These are phyloP conservation scores for Zygoascus meyerae DNA, from an alignment of 1,139 yeast genomes.

Conservation along the genomic window DNA sequence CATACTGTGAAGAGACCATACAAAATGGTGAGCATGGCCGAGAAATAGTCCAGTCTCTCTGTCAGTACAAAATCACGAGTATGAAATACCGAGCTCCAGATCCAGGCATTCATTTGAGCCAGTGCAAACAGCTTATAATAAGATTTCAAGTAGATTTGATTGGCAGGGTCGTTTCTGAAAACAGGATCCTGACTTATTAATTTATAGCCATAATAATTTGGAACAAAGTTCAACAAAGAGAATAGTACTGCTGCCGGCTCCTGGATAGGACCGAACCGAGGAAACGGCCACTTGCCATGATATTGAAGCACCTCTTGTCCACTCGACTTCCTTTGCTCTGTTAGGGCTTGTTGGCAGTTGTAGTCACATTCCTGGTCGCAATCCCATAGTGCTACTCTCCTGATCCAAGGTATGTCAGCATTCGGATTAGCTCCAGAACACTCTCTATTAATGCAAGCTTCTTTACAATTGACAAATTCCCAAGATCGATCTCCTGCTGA, in stretches of 20 bases:
- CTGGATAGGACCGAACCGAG: slow-evolving; percentile 67
- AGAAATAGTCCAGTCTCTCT: slow-evolving; percentile 83
- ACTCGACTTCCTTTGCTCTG: slow-evolving; percentile 44
- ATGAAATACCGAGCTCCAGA: slow-evolving; percentile 79
- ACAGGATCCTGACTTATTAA: slow-evolving; percentile 31
- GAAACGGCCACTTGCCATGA: slow-evolving; percentile 97
- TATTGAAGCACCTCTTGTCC: slow-evolving; percentile 65
- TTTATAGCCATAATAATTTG: slow-evolving; percentile 59
- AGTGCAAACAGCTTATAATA: slow-evolving; percentile 45
- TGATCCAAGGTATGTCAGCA: slow-evolving; percentile 4
- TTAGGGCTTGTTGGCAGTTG: slow-evolving; percentile 75
- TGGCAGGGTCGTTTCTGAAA: slow-evolving; percentile 5
- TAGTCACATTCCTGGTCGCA: slow-evolving; percentile 86
- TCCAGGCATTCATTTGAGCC: slow-evolving; percentile 84
- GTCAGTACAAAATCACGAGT: slow-evolving; percentile 73
- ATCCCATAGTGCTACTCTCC: slow-evolving; percentile 56
- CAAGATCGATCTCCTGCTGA: slow-evolving; percentile 8
- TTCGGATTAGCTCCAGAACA: slow-evolving; percentile 2
- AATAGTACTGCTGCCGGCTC: slow-evolving; percentile 80
- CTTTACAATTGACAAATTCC: slow-evolving; percentile 2
- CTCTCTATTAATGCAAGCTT: slow-evolving; percentile 3
- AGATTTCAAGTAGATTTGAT: slow-evolving; percentile 22
- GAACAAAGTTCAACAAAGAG: slow-evolving; percentile 70
- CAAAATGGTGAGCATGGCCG: slow-evolving; percentile 85
- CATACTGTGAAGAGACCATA: slow-evolving; percentile 67